Percentiles rank a stretch among this genome's conserved stretches.
These are phyloP conservation scores for Pseudogymnoascus sp. DNA, from an alignment of 2,329 filamentous ascomycete species.

Conservation along the genomic window DNA sequence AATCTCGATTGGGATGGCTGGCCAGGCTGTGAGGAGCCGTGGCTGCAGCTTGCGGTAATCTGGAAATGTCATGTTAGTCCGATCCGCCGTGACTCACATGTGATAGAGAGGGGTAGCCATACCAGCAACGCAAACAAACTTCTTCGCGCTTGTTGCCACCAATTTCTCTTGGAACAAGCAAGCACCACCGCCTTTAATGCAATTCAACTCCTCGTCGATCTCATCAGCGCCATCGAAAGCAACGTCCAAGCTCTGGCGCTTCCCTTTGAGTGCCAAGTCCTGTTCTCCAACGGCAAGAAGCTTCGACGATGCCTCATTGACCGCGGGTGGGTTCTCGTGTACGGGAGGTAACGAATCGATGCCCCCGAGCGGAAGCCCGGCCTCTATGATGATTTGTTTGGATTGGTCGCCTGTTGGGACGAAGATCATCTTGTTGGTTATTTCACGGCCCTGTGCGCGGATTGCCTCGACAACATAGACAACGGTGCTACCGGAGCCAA, in stretches of 20 bases:
- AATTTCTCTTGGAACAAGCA: conserved; percentile 98
- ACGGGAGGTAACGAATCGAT: conserved; percentile 29
- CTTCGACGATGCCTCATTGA: conserved; percentile 51
- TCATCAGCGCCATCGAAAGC: conserved; percentile 96
- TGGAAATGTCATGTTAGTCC: conserved; percentile 26
- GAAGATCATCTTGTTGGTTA: conserved; percentile 64
- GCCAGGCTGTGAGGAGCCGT: conserved; percentile 69
- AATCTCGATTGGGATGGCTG: conserved; percentile 85
- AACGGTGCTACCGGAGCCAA: conserved; percentile 74
- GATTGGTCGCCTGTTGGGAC: conserved; percentile 83
- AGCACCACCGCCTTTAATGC: conserved; percentile 96
- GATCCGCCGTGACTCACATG: background rate
- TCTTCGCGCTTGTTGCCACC: conserved; percentile 73
- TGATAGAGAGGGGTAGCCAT: conserved; percentile 26
- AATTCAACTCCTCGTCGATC: conserved; percentile 88
- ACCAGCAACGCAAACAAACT: conserved; percentile 83
- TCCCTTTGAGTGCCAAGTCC: conserved; percentile 28
- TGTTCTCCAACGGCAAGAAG: conserved; percentile 47
- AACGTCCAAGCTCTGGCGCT: conserved; percentile 61
- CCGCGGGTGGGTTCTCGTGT: conserved; percentile 17
- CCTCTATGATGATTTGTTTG: conserved; percentile 72
- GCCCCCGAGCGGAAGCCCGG: conserved; percentile 64
- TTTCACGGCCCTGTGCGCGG: conserved; percentile 45
- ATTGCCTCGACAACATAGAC: conserved; percentile 82
- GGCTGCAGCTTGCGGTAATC: conserved; percentile 86